Conservation (phyloP, 441 rosid species). For the Croton laevigatus region DNA sequence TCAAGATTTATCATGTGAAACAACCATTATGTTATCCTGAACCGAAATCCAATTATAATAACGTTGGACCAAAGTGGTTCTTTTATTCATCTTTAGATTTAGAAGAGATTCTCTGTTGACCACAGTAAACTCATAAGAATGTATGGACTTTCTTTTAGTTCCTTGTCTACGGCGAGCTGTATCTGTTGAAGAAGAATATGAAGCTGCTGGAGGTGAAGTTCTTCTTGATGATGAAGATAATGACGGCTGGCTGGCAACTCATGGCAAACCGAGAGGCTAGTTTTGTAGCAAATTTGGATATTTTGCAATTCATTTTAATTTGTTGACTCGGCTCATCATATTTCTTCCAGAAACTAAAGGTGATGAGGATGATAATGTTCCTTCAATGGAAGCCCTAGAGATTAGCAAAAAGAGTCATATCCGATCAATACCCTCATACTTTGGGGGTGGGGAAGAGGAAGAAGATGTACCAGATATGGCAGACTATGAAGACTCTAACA, state of each 20-base stretch:
- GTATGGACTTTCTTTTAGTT: slow-evolving; percentile 39
- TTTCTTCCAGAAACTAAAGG: slow-evolving; percentile 47
- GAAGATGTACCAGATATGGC: slow-evolving; percentile 96
- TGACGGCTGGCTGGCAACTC: slow-evolving; percentile 98
- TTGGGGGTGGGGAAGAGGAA: slow-evolving; percentile 81
- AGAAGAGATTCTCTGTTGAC: not conserved
- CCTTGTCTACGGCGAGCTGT: slow-evolving; percentile 96
- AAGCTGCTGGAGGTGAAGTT: slow-evolving; percentile 95
- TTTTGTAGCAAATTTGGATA: slow-evolving; percentile 7
- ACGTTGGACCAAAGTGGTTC: not conserved
- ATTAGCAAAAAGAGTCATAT: slow-evolving; percentile 50
- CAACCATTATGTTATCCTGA: no score
- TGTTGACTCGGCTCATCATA: slow-evolving; percentile 1
- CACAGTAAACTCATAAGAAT: slow-evolving; percentile 9
- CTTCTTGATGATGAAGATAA: slow-evolving; percentile 89
- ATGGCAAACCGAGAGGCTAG: slow-evolving; percentile 89
- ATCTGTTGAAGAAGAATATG: slow-evolving; percentile 88
- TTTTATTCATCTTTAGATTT: not conserved
- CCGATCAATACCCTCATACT: slow-evolving; percentile 70
- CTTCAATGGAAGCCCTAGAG: slow-evolving; percentile 83
- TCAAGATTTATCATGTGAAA: not conserved
- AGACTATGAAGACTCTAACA: slow-evolving; percentile 74
- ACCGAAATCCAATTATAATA: not conserved
- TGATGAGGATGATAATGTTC: slow-evolving; percentile 79
- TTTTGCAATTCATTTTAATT: slow-evolving; percentile 1